Evolutionary conservation across 2,329 filamentous ascomycete species (phyloP), one percentile per base, ranked within the genome.

Genomic region (Sarocladium oryzae): DNA sequence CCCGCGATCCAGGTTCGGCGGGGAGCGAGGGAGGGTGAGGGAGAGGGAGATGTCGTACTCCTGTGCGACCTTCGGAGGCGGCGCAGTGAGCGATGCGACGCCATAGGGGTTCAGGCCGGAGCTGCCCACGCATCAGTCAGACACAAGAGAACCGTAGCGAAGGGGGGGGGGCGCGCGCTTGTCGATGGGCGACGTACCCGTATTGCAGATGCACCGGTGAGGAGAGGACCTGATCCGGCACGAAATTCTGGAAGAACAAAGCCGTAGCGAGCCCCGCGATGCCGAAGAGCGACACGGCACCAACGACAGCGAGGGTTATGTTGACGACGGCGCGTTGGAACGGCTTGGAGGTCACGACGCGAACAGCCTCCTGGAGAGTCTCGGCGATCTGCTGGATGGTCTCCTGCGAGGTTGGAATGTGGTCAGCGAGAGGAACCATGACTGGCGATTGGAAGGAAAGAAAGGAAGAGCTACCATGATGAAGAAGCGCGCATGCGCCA

Each of bases 41-140:
- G 81, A 75, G 1, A 97, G 75, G 4, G 79, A 77, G 37, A 99
- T 78, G 66, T 97, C 90, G 74, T 99, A 99, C 45, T 84, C 78
- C 65, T 96, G 92, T 43, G 81, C 76, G 16, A 81, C 74, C 57
- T 86, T 81, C 55, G 93, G 71, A 43, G 79, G 74, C 15, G 71
- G 65, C 2, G 55, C 56, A n/a, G 66, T 60, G 28, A 82, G 68
- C 23, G 71, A 66, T 11, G 72, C 65, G 46, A 80, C 61, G 52
- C 73, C 78, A 55, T 76, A 82, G 1, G 79, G 79, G 53, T 81
- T 73, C n/a, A 63, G 54, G 6, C 73, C 73, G 54, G 72, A 71
- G 41, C 75, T 79, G 30, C 18, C 32, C n/a, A 37, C 6, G 35
- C n/a, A n/a, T n/a, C 35, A 37, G 35, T 18, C 35, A n/a, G n/a